Evolutionary conservation across 257 asterid genomes (phyloP).

Genomic region (Agastache rugosa): DNA sequence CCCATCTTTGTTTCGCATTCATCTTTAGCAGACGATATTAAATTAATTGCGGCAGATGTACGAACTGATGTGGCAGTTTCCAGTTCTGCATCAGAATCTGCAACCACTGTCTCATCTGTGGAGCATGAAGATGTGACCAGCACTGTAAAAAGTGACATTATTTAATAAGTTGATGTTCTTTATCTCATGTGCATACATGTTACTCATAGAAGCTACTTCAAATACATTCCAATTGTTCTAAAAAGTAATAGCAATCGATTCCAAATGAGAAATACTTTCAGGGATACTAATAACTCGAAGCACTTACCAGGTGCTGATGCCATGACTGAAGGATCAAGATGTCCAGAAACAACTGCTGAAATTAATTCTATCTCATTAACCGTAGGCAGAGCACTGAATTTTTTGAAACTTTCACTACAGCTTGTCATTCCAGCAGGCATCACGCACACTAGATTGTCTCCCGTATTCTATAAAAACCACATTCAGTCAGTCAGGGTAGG

Average conservation of each 20-base stretch:
- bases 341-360: constrained; percentile 76
- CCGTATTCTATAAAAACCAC: constrained; percentile 53
- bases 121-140: constrained; percentile 91
- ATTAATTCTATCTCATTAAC: constrained; percentile 79
- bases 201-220: constrained; percentile 6
- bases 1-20: constrained; percentile 44
- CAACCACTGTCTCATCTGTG: constrained; percentile 94
- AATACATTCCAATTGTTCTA: background rate
- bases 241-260: background rate
- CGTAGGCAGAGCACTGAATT: constrained; percentile 52
- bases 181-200: constrained; percentile 26
- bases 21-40: constrained; percentile 55
- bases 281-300: constrained; percentile 25
- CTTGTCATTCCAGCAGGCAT: constrained; percentile 59
- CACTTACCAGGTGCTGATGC: constrained; percentile 76
- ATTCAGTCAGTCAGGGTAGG: constrained; percentile 17
- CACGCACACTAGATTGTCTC: constrained; percentile 61
- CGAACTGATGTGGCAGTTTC: constrained; percentile 72
- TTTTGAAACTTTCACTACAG: constrained; percentile 42
- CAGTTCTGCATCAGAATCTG: constrained; percentile 87
- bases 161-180: constrained; percentile 2
- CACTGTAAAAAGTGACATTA: constrained; percentile 54
- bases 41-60: constrained; percentile 42
- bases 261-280: background rate
- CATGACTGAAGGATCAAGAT: constrained; percentile 69